Conservation (phyloP, 768 basidiomycete species). For the Ramaria sp. region DNA sequence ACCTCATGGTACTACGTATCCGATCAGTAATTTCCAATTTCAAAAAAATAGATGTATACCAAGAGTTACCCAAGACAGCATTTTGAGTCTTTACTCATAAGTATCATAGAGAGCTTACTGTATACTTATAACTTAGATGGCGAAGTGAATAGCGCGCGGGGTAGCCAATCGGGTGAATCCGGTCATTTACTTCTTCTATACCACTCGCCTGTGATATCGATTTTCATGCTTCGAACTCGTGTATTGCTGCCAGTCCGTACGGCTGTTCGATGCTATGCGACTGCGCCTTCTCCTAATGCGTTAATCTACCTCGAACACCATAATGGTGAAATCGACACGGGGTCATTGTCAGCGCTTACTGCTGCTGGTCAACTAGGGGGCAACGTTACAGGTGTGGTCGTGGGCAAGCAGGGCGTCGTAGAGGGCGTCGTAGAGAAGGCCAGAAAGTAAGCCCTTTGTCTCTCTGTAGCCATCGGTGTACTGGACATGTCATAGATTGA, state of each 20-base stretch:
- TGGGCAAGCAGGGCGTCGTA: conserved; percentile 62
- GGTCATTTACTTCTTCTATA: background rate
- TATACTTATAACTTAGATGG: too few species aligned
- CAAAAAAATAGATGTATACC: too few species aligned
- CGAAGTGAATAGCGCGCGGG: too few species aligned
- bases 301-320: conserved; percentile 88
- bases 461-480: background rate
- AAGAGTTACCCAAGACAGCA: too few species aligned
- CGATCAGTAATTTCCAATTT: too few species aligned
- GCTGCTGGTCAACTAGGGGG: conserved; percentile 84
- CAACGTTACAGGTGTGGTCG: conserved; percentile 67
- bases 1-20: too few species aligned
- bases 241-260: background rate
- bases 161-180: background rate
- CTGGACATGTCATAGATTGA: conserved; percentile 35
- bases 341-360: conserved; percentile 82
- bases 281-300: conserved; percentile 53
- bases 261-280: conserved; percentile 35
- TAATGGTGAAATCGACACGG: conserved; percentile 69
- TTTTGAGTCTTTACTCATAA: too few species aligned
- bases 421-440: conserved; percentile 57
- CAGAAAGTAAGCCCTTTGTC: conserved; percentile 50
- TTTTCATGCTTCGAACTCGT: conserved; percentile 3
- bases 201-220: background rate
- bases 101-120: too few species aligned